Evolutionary conservation across 169 alveolate genomes (phyloP), one percentile per base, ranked within the genome.

Genomic region (Plasmodium sp.): DNA sequence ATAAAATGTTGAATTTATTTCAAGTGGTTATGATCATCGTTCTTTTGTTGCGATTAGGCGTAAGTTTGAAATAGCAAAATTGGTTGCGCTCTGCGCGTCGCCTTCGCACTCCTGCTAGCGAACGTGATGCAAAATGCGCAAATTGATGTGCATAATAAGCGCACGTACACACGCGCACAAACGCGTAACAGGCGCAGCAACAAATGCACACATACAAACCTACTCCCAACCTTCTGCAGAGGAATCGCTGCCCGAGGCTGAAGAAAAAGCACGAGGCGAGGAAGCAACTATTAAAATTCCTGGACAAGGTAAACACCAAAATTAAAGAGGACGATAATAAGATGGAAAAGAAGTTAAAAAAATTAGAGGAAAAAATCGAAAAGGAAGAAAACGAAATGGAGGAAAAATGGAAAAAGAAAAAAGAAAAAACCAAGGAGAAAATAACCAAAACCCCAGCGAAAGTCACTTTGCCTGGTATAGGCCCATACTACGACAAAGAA

Each of bases 171-270:
- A 51, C 27, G 22, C 22, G 27, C 16, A 16, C 5, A 2, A 51
- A 14, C 62, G 62, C 62, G 22, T 5, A 51, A 12, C 12, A 2
- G 27, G 27, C 2, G 18, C 27, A 51, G 16, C 22, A 51, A 14
- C 27, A 1, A 51, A 51, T 51, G 62, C 62, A 91, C 95, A 92
- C 82, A 71, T 83, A 58, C 31, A 77, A 94, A 34, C 33, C 84
- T 58, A 45, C 84, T 33, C 48, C 7, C 10, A 77, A 77, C 36
- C 7, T 77, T 77, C 56, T 77, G 18, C 84, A 77, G 84, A 77
- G 84, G 16, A 34, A 22, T 0, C 3, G 27, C 9, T 77, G n/a
- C 27, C 1, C 7, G 3, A 77, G 84, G 4, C 41, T 77, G 7
- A 77, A 3, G 22, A 4, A 5, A 2, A 77, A 77, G 51, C 48